Percentiles rank a stretch among this genome's conserved stretches.
These are phyloP conservation scores for Bipolaris zeicola DNA, from an alignment of 2,329 filamentous ascomycete species.

Conservation along the genomic window DNA sequence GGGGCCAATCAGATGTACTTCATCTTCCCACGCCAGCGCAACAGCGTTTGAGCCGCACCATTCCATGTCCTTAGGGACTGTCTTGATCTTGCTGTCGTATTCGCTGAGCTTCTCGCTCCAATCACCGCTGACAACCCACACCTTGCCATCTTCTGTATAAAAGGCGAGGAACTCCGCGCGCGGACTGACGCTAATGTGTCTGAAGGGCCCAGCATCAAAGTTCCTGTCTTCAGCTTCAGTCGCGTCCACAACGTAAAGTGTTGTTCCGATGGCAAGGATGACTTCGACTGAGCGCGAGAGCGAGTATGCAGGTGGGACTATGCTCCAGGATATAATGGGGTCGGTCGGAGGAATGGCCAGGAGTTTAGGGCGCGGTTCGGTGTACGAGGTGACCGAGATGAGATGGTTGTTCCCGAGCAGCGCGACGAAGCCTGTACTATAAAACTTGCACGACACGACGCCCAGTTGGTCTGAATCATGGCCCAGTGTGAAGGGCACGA, in stretches of 20 bases:
- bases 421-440: constrained; percentile 89
- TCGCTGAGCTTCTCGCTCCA: constrained; percentile 92
- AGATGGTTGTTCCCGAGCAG: constrained; percentile 86
- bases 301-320: constrained; percentile 86
- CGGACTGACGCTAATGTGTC: constrained; percentile 86
- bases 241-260: constrained; percentile 84
- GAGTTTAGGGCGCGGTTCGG: constrained; percentile 85
- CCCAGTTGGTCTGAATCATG: constrained; percentile 86
- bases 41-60: constrained; percentile 98
- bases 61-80: constrained; percentile 82
- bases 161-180: constrained; percentile 87
- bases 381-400: constrained; percentile 84
- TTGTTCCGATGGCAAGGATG: constrained; percentile 80
- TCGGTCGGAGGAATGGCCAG: constrained; percentile 79
- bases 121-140: constrained; percentile 93
- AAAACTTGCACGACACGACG: constrained; percentile 89
- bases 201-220: constrained; percentile 89
- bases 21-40: constrained; percentile 95
- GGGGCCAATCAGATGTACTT: constrained; percentile 90
- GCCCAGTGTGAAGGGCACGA: constrained; percentile 90
- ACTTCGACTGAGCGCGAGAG: constrained; percentile 93
- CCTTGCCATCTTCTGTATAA: constrained; percentile 80
- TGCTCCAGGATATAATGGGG: constrained; percentile 82
- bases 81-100: constrained; percentile 85
- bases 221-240: constrained; percentile 89